Conservation (phyloP, 2,329 filamentous ascomycete species). For the Monilinia laxa region DNA sequence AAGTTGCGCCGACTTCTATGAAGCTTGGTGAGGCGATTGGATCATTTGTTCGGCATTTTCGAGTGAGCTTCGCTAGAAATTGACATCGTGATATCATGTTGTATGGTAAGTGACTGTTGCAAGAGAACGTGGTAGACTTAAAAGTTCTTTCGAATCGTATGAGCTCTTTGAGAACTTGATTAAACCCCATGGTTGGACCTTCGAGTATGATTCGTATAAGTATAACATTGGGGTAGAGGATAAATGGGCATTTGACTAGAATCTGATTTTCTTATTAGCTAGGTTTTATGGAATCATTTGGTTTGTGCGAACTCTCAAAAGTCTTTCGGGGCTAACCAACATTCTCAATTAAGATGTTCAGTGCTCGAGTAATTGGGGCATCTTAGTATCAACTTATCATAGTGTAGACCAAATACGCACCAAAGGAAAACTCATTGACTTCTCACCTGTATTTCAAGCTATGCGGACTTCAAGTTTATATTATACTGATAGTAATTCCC, state of each 20-base stretch:
- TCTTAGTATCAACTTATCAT: too few species aligned
- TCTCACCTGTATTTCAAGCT: too few species aligned
- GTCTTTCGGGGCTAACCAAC: background rate
- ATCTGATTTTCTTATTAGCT: background rate
- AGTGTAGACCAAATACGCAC: too few species aligned
- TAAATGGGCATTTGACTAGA: background rate
- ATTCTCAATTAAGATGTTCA: background rate
- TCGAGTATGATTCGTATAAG: background rate
- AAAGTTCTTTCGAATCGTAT: background rate
- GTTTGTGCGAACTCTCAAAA: background rate
- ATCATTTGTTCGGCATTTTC: accelerated
- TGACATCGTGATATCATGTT: background rate
- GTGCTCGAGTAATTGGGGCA: background rate
- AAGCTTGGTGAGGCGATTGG: background rate
- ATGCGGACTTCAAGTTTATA: too few species aligned
- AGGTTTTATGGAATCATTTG: background rate
- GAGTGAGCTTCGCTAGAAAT: background rate
- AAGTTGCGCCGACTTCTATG: background rate
- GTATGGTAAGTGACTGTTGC: background rate
- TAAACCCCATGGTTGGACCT: background rate
- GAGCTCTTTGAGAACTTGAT: background rate
- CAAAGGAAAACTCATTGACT: too few species aligned
- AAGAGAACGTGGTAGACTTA: background rate
- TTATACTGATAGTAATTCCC: too few species aligned
- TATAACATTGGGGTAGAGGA: background rate